Conservation (phyloP, 2,329 filamentous ascomycete genomes). For the Geosmithia flava region DNA sequence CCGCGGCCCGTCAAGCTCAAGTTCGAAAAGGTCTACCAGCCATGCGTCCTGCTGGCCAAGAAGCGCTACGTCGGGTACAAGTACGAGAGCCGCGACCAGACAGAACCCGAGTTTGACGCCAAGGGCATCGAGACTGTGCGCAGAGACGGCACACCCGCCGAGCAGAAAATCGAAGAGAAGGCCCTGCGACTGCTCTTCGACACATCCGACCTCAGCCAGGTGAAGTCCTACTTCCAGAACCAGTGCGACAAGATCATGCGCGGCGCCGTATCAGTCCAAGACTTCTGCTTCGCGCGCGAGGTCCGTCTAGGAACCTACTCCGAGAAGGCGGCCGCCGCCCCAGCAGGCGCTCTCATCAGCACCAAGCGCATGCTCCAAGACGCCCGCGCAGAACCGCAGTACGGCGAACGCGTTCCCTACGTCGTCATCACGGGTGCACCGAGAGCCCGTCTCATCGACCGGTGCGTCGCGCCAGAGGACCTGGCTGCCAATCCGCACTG, state of each 20-base stretch:
- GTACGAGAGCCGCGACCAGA: slow-evolving; percentile 69
- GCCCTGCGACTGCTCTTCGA: slow-evolving; percentile 81
- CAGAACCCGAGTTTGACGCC: slow-evolving; percentile 81
- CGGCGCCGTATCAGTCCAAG: slow-evolving; percentile 77
- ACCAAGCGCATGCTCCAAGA: slow-evolving; percentile 79
- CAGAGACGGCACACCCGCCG: slow-evolving; percentile 84
- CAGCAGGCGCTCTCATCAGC: slow-evolving; percentile 80
- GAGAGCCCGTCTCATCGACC: slow-evolving; percentile 73
- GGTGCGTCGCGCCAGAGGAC: slow-evolving; percentile 79
- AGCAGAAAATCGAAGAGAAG: slow-evolving; percentile 94
- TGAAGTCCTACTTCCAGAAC: slow-evolving; percentile 80
- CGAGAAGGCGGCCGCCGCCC: slow-evolving; percentile 64
- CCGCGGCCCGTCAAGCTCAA: slow-evolving; percentile 90
- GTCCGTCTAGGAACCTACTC: slow-evolving; percentile 79
- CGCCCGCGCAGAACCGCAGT: slow-evolving; percentile 78
- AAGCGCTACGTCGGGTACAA: slow-evolving; percentile 98
- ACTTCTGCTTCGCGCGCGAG: slow-evolving; percentile 92
- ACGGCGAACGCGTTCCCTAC: slow-evolving; percentile 90
- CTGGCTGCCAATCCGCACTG: slow-evolving; percentile 65
- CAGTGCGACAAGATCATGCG: slow-evolving; percentile 91
- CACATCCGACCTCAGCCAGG: slow-evolving; percentile 74
- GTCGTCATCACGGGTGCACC: slow-evolving; percentile 85
- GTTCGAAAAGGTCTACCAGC: slow-evolving; percentile 97
- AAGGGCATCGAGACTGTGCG: slow-evolving; percentile 98
- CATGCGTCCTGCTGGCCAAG: slow-evolving; percentile 87